Evolutionary conservation across 2,329 filamentous ascomycete genomes (phyloP).

Genomic region (Xylaria sp.): DNA sequence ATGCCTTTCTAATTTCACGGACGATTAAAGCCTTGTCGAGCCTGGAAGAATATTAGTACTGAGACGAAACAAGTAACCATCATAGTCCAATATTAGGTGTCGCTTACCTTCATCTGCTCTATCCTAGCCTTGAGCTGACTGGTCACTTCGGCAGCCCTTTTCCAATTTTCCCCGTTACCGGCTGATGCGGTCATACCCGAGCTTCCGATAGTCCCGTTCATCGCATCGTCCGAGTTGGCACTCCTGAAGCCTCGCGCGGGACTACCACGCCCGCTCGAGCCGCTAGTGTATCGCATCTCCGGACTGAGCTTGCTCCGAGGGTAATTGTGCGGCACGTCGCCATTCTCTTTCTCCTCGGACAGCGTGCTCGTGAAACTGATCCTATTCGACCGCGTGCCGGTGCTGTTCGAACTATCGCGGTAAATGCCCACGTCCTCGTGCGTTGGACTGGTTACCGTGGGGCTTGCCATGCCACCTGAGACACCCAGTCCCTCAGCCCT

Average conservation of each 20-base stretch:
- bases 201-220: constrained; percentile 37
- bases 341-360: constrained; percentile 83
- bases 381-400: constrained; percentile 57
- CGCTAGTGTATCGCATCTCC: constrained; percentile 64
- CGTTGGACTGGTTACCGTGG: constrained; percentile 61
- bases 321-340: constrained; percentile 56
- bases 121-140: constrained; percentile 97
- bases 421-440: constrained; percentile 70
- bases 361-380: constrained; percentile 72
- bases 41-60: constrained; percentile 49
- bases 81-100: neutral
- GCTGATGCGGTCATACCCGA: constrained; percentile 38
- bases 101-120: constrained; percentile 89
- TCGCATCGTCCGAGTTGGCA: constrained; percentile 46
- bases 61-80: neutral
- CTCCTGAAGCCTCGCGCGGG: constrained; percentile 66
- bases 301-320: constrained; percentile 64
- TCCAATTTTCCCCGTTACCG: constrained; percentile 86
- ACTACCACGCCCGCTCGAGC: constrained; percentile 67
- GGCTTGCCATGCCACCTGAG: constrained; percentile 54
- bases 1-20: constrained; percentile 45
- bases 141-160: constrained; percentile 94
- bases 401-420: constrained; percentile 59
- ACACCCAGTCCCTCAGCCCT: constrained; percentile 64
- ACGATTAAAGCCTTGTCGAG: constrained; percentile 62